Evolutionary conservation across 768 basidiomycete species (phyloP).

Genomic region (Suillus subalutaceus): DNA sequence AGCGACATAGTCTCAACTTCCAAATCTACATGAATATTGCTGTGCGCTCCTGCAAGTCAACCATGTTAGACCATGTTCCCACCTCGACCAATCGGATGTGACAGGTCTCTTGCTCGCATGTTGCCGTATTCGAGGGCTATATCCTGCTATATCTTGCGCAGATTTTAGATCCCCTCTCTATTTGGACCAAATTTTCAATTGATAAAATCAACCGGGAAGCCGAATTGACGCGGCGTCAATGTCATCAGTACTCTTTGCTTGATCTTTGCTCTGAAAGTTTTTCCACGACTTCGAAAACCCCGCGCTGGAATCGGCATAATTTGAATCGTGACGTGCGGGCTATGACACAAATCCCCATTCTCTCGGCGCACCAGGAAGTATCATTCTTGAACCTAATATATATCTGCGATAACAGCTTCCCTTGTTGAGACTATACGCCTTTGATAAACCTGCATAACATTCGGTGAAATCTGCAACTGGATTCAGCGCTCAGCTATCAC

Average conservation of each 20-base stretch:
- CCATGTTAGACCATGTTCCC: not conserved
- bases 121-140: not conserved
- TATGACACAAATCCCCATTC: not conserved
- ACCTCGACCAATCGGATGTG: not conserved
- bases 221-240: not conserved
- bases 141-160: not conserved
- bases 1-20: not conserved
- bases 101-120: not conserved
- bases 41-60: not conserved
- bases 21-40: not conserved
- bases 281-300: conserved; percentile 7
- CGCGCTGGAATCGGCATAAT: conserved; percentile 4
- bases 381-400: not conserved
- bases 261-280: not conserved
- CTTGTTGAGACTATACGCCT: not conserved
- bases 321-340: not conserved
- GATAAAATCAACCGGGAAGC: not conserved
- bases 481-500: not conserved
- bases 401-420: not conserved
- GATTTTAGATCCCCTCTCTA: not conserved
- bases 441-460: not conserved
- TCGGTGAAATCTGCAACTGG: not conserved
- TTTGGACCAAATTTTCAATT: not conserved
- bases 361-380: not conserved
- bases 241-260: conserved; percentile 3